Conservation (phyloP, 2,329 filamentous ascomycete genomes). For the Fusarium protoensiforme region DNA sequence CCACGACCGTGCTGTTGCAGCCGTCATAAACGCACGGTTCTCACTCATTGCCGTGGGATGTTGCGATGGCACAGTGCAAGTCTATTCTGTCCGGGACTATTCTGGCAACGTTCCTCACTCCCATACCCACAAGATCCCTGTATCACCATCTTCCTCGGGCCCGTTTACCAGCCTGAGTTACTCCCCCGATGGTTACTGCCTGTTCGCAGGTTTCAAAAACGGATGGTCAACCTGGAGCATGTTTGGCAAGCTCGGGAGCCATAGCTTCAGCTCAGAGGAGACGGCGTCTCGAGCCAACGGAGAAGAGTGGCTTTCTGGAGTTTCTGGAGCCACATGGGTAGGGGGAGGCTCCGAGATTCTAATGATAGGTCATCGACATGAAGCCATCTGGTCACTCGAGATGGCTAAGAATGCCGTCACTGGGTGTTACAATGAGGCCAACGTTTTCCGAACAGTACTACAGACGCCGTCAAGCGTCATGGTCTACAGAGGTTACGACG, state of each 20-base stretch:
- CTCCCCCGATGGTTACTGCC: slow-evolving; percentile 94
- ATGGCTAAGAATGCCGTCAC: slow-evolving; percentile 95
- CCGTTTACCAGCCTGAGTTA: slow-evolving; percentile 80
- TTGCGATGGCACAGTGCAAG: slow-evolving; percentile 78
- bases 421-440: slow-evolving; percentile 90
- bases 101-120: slow-evolving; percentile 91
- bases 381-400: slow-evolving; percentile 87
- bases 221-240: slow-evolving; percentile 99
- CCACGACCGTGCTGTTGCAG: slow-evolving; percentile 73
- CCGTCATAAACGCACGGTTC: slow-evolving; percentile 93
- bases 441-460: slow-evolving; percentile 87
- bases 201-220: slow-evolving; percentile 91
- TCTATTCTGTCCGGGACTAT: slow-evolving; percentile 96
- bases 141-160: slow-evolving; percentile 76
- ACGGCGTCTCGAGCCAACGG: slow-evolving; percentile 72
- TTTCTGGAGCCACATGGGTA: slow-evolving; percentile 85
- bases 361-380: slow-evolving; percentile 75
- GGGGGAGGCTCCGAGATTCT: slow-evolving; percentile 89
- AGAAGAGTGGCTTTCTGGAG: slow-evolving; percentile 86
- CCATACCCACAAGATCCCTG: slow-evolving; percentile 78
- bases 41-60: slow-evolving; percentile 92
- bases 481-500: slow-evolving; percentile 92
- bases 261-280: slow-evolving; percentile 80
- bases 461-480: slow-evolving; percentile 90
- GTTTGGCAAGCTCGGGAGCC: slow-evolving; percentile 89